Conservation (phyloP, 108 stramenopile species). For the Cyclotella sp. region DNA sequence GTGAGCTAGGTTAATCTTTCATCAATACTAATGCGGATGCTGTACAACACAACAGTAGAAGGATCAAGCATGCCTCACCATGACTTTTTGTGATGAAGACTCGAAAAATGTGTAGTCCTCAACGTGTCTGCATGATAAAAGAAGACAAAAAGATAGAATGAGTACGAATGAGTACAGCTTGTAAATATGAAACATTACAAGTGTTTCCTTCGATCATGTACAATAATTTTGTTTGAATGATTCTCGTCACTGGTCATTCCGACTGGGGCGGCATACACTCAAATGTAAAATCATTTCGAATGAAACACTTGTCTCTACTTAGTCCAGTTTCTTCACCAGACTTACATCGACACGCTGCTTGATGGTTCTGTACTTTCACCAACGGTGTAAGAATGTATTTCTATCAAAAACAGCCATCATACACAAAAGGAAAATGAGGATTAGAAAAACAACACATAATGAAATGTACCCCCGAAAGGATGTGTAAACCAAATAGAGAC, state of each 20-base stretch:
- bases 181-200: neutral
- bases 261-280: slow-evolving; percentile 61
- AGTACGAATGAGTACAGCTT: neutral
- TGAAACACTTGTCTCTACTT: neutral
- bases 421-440: neutral
- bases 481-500: neutral
- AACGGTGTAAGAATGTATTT: neutral
- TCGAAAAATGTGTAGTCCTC: neutral
- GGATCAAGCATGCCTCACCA: neutral
- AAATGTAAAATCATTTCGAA: slow-evolving; percentile 57
- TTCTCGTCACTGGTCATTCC: slow-evolving; percentile 54
- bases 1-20: slow-evolving; percentile 56
- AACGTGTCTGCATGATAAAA: neutral
- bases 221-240: slow-evolving; percentile 60
- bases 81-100: neutral
- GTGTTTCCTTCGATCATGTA: slow-evolving; percentile 53
- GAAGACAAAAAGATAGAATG: neutral
- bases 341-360: neutral
- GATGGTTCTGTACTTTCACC: neutral
- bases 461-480: neutral
- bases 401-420: neutral
- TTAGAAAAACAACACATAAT: neutral
- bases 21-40: slow-evolving; percentile 28
- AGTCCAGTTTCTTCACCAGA: neutral
- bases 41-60: neutral